Percentiles rank a stretch among this genome's conserved stretches.
Conservation (phyloP, 768 basidiomycete species). For the Boletus rufocinnamomeus region DNA sequence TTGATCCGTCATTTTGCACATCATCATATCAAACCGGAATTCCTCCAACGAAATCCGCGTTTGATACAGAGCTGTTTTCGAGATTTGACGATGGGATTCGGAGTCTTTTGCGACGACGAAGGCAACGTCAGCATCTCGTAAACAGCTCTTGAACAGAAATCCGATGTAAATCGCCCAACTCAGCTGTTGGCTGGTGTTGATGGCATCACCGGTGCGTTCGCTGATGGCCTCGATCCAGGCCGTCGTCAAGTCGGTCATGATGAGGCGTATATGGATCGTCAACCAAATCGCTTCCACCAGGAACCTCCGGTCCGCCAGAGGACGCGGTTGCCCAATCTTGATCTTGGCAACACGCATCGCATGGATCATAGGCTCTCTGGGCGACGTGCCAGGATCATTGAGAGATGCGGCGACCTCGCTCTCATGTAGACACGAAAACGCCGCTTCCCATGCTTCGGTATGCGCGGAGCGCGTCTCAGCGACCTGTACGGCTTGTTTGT, state of each 20-base stretch:
- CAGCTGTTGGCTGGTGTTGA: constrained; percentile 30
- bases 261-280: constrained; percentile 54
- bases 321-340: constrained; percentile 57
- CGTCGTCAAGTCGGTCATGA: constrained; percentile 46
- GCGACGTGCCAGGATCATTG: constrained; percentile 36
- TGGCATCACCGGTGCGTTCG: constrained; percentile 21
- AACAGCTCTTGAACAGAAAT: constrained; percentile 51
- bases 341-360: constrained; percentile 54
- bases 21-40: constrained; percentile 50
- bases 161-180: constrained; percentile 49
- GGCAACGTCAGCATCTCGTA: constrained; percentile 48
- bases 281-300: constrained; percentile 61
- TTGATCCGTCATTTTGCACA: constrained; percentile 27
- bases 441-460: constrained; percentile 59
- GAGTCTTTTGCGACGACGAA: constrained; percentile 48
- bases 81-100: constrained; percentile 53
- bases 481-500: constrained; percentile 42
- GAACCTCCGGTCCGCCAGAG: constrained; percentile 60
- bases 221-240: constrained; percentile 41
- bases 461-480: constrained; percentile 56
- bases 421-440: constrained; percentile 52
- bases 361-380: constrained; percentile 45
- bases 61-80: constrained; percentile 43
- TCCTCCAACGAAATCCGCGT: constrained; percentile 51
- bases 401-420: constrained; percentile 43